Evolutionary conservation across 164 flowering plant species (phyloP).

Genomic region (Hamamelis virginiana): DNA sequence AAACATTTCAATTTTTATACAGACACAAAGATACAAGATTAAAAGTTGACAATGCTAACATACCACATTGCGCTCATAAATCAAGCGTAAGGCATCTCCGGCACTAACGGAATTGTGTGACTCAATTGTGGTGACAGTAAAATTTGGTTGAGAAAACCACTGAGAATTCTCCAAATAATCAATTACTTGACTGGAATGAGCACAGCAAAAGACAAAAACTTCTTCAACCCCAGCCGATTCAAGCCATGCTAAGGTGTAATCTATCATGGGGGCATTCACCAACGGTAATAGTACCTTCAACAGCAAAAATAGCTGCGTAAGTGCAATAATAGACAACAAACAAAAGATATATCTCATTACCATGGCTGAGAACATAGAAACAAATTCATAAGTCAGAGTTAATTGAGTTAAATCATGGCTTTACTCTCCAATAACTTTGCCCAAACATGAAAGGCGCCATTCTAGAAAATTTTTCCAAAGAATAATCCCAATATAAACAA

Average conservation of each 20-base stretch:
- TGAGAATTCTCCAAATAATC: constrained; percentile 68
- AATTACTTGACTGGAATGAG: constrained; percentile 85
- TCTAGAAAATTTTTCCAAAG: too few species aligned
- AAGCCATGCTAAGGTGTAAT: constrained; percentile 90
- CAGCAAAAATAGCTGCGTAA: neutral
- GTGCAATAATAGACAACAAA: neutral
- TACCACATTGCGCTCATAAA: constrained; percentile 90
- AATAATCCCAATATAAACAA: too few species aligned
- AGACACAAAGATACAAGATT: neutral
- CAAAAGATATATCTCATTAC: neutral
- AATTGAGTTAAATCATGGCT: too few species aligned
- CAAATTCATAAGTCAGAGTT: too few species aligned
- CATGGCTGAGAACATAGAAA: too few species aligned
- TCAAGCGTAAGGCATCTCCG: constrained; percentile 90
- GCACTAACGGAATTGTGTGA: constrained; percentile 77
- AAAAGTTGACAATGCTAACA: constrained; percentile 9
- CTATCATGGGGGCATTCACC: constrained; percentile 89
- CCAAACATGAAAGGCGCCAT: too few species aligned
- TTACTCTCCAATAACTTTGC: too few species aligned
- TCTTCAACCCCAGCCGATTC: constrained; percentile 96
- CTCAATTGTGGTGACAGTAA: constrained; percentile 71
- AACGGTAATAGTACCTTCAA: constrained; percentile 80
- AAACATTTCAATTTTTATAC: neutral
- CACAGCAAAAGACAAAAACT: constrained; percentile 91
- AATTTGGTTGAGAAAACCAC: constrained; percentile 72